These are phyloP conservation scores for Fusarium solani-melongenae DNA, from an alignment of 2,329 filamentous ascomycete genomes.

Conservation along the genomic window DNA sequence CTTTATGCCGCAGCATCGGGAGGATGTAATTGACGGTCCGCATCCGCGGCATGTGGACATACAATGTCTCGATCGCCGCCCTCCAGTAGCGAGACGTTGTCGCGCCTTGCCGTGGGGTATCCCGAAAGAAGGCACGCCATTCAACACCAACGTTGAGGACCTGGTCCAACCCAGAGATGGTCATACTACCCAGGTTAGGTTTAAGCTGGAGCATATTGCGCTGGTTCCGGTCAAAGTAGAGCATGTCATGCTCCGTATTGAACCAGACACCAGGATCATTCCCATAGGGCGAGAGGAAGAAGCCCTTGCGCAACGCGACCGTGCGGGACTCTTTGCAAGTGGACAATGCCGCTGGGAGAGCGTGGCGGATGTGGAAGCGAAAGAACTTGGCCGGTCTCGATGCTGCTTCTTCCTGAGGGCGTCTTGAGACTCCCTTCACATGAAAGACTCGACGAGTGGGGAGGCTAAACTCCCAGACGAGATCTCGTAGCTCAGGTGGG, in stretches of 20 bases:
- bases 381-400: background rate
- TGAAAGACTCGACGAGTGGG: conserved; percentile 46
- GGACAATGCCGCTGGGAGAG: conserved; percentile 28
- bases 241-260: conserved; percentile 40
- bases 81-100: conserved; percentile 38
- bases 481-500: conserved; percentile 43
- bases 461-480: conserved; percentile 45
- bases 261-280: conserved; percentile 40
- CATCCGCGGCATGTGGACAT: conserved; percentile 39
- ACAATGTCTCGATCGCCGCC: conserved; percentile 31
- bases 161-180: conserved; percentile 37
- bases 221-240: conserved; percentile 46
- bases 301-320: conserved; percentile 40
- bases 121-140: conserved; percentile 45
- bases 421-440: conserved; percentile 28
- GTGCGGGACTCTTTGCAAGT: conserved; percentile 45
- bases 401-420: background rate
- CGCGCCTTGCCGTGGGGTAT: conserved; percentile 40
- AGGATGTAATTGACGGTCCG: conserved; percentile 43
- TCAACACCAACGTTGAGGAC: conserved; percentile 44
- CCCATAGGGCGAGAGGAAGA: conserved; percentile 35
- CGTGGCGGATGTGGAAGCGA: conserved; percentile 38
- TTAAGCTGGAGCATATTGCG: conserved; percentile 30
- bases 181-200: conserved; percentile 9
- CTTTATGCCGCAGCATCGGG: conserved; percentile 39